Evolutionary conservation across 2,329 filamentous ascomycete genomes (phyloP).

Genomic region (Fusarium nanum): DNA sequence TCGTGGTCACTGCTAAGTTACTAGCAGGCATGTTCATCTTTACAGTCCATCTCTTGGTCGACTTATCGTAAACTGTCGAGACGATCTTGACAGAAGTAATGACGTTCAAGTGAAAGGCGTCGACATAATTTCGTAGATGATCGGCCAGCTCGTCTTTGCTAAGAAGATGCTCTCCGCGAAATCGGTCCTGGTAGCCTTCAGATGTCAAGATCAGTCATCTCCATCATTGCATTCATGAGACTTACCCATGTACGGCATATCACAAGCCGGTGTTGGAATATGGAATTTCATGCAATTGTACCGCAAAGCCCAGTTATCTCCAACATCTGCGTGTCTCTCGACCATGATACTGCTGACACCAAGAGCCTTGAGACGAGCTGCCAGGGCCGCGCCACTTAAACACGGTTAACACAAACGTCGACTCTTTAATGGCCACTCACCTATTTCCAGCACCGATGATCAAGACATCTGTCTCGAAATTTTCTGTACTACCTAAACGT

Average conservation of each 20-base stretch:
- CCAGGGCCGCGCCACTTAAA: constrained; percentile 3
- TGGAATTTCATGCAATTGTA: constrained; percentile 36
- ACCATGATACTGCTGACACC: constrained; percentile 28
- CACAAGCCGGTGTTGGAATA: constrained; percentile 29
- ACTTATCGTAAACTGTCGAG: constrained; percentile 11
- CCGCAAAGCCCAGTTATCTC: constrained; percentile 32
- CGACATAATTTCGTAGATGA: constrained; percentile 16
- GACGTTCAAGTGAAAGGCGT: constrained; percentile 23
- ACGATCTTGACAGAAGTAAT: constrained; percentile 13
- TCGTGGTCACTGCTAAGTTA: neutral
- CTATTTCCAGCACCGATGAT: constrained; percentile 35
- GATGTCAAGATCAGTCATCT: neutral
- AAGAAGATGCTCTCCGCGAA: constrained; percentile 20
- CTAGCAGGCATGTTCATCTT: neutral
- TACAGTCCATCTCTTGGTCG: constrained; percentile 5
- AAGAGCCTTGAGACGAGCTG: constrained; percentile 27
- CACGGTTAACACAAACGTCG: rapidly evolving
- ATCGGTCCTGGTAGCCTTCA: constrained; percentile 18
- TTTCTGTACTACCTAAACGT: neutral
- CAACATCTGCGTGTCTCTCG: constrained; percentile 14
- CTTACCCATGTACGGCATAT: constrained; percentile 31
- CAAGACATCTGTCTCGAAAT: constrained; percentile 8
- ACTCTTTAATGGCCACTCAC: neutral
- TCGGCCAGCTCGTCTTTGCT: constrained; percentile 27
- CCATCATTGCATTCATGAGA: rapidly evolving